phyloP scores from a whole-genome alignment of 192 early-diverging fungal species.

The Entomortierella beljakovae region DNA sequence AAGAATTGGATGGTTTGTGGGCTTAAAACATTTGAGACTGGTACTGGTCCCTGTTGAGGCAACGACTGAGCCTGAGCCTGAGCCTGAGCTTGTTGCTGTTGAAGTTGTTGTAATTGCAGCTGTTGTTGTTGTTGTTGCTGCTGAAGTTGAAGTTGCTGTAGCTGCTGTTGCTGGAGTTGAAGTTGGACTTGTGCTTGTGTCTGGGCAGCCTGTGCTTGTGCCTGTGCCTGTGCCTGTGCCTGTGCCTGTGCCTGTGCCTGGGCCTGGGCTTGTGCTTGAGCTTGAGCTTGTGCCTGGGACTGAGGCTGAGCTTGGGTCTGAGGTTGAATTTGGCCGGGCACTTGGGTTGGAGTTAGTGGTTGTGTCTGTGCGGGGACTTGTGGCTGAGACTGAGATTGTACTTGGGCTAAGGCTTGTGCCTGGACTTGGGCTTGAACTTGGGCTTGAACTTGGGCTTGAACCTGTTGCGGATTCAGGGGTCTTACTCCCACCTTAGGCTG shows the following conservation, averaged over 20 bases:
- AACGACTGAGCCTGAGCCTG: conserved; percentile 31
- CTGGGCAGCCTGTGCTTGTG: conserved; percentile 29
- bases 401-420: conserved; percentile 28
- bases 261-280: conserved; percentile 17
- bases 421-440: conserved; percentile 34
- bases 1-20: conserved; percentile 32
- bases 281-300: conserved; percentile 22
- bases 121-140: conserved; percentile 44
- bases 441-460: conserved; percentile 29
- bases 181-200: conserved; percentile 24
- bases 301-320: conserved; percentile 28
- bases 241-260: too few relatives aligned
- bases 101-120: conserved; percentile 36
- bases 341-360: conserved; percentile 15
- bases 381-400: conserved; percentile 14
- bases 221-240: conserved; percentile 16
- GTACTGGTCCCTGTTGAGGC: conserved; percentile 19
- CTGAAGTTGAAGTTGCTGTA: conserved; percentile 37
- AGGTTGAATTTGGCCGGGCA: conserved; percentile 18
- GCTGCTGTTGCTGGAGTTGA: conserved; percentile 37
- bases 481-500: conserved; percentile 46
- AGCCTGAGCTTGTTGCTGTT: conserved; percentile 30
- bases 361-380: conserved; percentile 27
- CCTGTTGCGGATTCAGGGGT: conserved; percentile 42
- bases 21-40: conserved; percentile 18